Evolutionary conservation across 1,139 yeast genomes (phyloP), one percentile per base, ranked within the genome.

Genomic region (Geotrichum bryndzae): DNA sequence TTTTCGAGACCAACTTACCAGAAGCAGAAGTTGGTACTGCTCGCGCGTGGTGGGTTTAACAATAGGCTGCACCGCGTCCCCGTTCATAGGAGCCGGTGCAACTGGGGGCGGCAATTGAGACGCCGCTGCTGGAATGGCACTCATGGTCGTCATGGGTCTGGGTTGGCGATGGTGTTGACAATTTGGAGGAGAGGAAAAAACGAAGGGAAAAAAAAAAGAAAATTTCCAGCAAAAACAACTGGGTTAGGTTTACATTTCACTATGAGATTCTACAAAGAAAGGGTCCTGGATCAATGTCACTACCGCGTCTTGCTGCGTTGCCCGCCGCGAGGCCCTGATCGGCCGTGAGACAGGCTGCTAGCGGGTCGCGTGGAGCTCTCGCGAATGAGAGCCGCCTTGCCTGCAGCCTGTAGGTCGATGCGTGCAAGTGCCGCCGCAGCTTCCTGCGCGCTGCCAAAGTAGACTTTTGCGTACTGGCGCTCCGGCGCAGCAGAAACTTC

Each of bases 381-480:
- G 8, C 61, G 41, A 23, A 62, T 60, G 50, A 62, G 46, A 10
- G 64, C 60, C 10, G 55, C 64, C 53, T 56, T 58, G 38, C 65
- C 61, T 13, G 64, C 64, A 6, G 66, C 56, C 56, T 64, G 72
- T 48, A 66, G 66, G 57, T 77, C 75, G 10, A 75, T 69, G 5
- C 76, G 69, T 5, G 68, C 72, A 62, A 77, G 66, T 2, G 79
- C 79, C 15, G 67, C 63, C 23, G 68, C 65, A 7, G 78, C 76
- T 58, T 69, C 71, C 50, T 76, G 80, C 23, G 66, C 66, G 8
- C 76, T 68, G 23, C 66, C 65, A 63, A 78, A 78, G 65, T 71
- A 72, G 31, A 78, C 79, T 38, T 74, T 68, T 6, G 79, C 79
- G 62, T 71, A 73, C 67, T 69, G 72, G 64, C 71, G 67, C 46